These are phyloP conservation scores for Ustilago sp. DNA, from an alignment of 1,284 basidiomycete species.

Conservation along the genomic window DNA sequence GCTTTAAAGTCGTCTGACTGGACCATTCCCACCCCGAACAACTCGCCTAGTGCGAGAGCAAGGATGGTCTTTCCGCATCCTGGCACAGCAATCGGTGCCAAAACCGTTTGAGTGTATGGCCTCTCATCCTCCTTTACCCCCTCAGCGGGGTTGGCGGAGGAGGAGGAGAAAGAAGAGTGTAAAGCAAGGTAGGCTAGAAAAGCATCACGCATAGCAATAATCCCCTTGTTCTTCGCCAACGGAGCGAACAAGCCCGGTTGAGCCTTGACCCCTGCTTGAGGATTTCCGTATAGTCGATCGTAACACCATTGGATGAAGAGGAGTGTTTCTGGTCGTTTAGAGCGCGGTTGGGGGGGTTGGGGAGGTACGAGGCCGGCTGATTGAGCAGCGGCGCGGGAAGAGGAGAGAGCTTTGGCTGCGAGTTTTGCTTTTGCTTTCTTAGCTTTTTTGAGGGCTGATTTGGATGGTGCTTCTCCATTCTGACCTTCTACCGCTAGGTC, in stretches of 20 bases:
- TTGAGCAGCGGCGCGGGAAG: constrained; percentile 16
- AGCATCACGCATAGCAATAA: constrained; percentile 83
- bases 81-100: constrained; percentile 89
- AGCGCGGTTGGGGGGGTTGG: constrained; percentile 44
- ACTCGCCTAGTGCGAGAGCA: constrained; percentile 79
- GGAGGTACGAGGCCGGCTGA: constrained; percentile 42
- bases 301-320: constrained; percentile 64
- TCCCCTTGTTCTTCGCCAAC: constrained; percentile 80
- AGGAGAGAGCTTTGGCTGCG: constrained; percentile 1
- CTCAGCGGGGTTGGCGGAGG: constrained; percentile 16
- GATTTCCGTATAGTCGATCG: constrained; percentile 60
- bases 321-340: constrained; percentile 60
- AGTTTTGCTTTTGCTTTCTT: constrained; percentile 26
- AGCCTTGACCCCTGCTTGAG: constrained; percentile 76
- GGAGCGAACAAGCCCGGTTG: constrained; percentile 77
- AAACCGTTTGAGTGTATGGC: constrained; percentile 80
- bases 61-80: constrained; percentile 96
- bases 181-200: constrained; percentile 77
- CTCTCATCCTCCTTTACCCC: constrained; percentile 49
- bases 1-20: constrained; percentile 89
- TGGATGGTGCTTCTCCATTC: constrained; percentile 8
- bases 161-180: constrained; percentile 19
- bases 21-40: constrained; percentile 81
- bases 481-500: background rate
- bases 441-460: constrained; percentile 36